Evolutionary conservation across 129 eudicot species (phyloP), one percentile per base, ranked within the genome.

Genomic region (Flaveria robusta): DNA sequence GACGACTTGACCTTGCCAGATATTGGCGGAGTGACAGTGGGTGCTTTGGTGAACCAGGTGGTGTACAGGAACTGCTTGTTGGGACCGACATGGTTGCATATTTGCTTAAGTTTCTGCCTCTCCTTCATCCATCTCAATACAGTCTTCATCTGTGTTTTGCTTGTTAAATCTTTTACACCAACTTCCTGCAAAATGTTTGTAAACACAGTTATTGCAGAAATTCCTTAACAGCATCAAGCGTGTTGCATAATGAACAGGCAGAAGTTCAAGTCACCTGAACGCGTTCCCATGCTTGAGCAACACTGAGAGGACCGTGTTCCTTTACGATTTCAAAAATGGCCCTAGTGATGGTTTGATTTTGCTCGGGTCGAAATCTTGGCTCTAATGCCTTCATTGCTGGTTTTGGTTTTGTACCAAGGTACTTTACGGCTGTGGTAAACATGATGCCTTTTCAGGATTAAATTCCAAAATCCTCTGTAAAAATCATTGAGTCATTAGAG

Each of bases 51-150:
- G 87, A 91, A 94, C 99, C 97, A 94, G 42, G 99, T 91, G 5
- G 97, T 89, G 80, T 94, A 94, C 34, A 94, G 83, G 82, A 91
- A 91, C 74, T 91, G 96, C 82, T 94, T 94, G 76, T 83, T 74
- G 49, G 93, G 87, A 26, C 99, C 99, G 18, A 83, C 88, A 71
- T 91, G 97, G 88, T 87, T 91, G 90, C 99, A 94, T 71, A 94
- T 83, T 70, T 84, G 92, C 82, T 82, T 91, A 42, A 94, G 88
- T 74, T 91, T 91, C 82, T 94, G 99, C 70, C 98, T 87, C 85
- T 94, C 96, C 77, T 90, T 88, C 98, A 94, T 91, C 99, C 99
- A 91, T 83, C 92, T 89, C 81, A 89, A 55, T 0, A 94, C 85
- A n/a, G 87, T 84, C 76, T 94, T 94, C 99, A 94, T 91, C 73